These are phyloP conservation scores for Parmales sp. DNA, from an alignment of 108 stramenopile species.

Conservation along the genomic window DNA sequence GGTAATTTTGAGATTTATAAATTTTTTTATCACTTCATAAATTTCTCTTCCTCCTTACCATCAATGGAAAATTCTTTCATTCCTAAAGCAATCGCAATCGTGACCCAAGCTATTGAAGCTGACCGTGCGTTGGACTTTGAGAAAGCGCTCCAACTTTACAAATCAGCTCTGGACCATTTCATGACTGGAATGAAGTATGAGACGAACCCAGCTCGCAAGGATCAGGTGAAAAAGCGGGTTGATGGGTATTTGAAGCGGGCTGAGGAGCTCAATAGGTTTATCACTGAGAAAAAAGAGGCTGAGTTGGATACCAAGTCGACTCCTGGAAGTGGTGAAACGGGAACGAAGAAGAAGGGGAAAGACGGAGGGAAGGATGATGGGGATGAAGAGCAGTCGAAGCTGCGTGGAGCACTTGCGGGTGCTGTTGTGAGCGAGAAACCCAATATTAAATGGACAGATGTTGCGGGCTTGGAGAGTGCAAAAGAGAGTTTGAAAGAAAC, in stretches of 20 bases:
- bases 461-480: conserved; percentile 89
- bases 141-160: conserved; percentile 71
- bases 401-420: conserved; percentile 60
- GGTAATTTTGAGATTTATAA: too few relatives aligned
- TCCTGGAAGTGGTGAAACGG: conserved; percentile 11
- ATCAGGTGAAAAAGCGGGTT: conserved; percentile 76
- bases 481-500: conserved; percentile 96
- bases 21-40: too few relatives aligned
- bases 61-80: conserved; percentile 78
- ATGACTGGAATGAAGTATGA: conserved; percentile 95
- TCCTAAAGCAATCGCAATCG: conserved; percentile 77
- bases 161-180: conserved; percentile 73
- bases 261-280: conserved; percentile 80
- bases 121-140: conserved; percentile 83
- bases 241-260: conserved; percentile 99
- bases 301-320: background rate
- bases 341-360: conserved; percentile 38
- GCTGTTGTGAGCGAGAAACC: conserved; percentile 90
- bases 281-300: conserved; percentile 42
- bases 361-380: conserved; percentile 21
- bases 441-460: conserved; percentile 94
- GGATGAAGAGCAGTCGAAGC: conserved; percentile 58
- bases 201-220: conserved; percentile 85
- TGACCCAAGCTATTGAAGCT: conserved; percentile 69
- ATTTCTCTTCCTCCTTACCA: too few relatives aligned